Conservation (phyloP, 805 yeast species). For the Zygosaccharomyces gambellarensis region DNA sequence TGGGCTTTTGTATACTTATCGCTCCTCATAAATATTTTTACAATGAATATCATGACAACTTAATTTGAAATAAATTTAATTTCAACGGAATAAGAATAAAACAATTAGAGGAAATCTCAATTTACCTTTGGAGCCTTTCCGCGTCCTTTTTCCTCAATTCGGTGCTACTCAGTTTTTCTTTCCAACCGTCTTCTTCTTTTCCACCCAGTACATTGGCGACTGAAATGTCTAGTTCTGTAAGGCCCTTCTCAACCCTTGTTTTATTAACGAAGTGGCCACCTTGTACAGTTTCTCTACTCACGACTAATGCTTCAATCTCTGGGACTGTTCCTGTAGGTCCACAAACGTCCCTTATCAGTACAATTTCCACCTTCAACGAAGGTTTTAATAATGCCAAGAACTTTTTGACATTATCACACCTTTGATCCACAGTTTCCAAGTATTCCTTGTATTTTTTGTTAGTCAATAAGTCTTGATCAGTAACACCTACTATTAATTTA, state of each 20-base stretch:
- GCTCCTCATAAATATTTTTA: no score
- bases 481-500: constrained; percentile 72
- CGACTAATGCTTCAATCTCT: constrained; percentile 72
- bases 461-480: constrained; percentile 65
- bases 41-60: no score
- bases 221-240: constrained; percentile 46
- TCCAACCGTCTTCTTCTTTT: constrained; percentile 48
- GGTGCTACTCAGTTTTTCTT: constrained; percentile 81
- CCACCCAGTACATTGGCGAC: constrained; percentile 67
- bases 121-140: background rate
- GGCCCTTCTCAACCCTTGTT: constrained; percentile 52
- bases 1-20: background rate
- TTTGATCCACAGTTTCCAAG: constrained; percentile 51
- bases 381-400: constrained; percentile 53
- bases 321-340: constrained; percentile 85
- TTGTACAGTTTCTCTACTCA: constrained; percentile 69
- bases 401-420: constrained; percentile 44
- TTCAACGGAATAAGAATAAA: no score
- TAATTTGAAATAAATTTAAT: no score
- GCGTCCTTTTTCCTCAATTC: constrained; percentile 48
- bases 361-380: constrained; percentile 43
- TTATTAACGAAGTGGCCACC: constrained; percentile 76
- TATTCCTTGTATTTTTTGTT: constrained; percentile 70
- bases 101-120: background rate
- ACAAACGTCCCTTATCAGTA: constrained; percentile 74